Percentiles rank a stretch among this genome's conserved stretches.
These are phyloP conservation scores for Mortierella antarctica DNA, from an alignment of 192 early-diverging fungal species.

Conservation along the genomic window DNA sequence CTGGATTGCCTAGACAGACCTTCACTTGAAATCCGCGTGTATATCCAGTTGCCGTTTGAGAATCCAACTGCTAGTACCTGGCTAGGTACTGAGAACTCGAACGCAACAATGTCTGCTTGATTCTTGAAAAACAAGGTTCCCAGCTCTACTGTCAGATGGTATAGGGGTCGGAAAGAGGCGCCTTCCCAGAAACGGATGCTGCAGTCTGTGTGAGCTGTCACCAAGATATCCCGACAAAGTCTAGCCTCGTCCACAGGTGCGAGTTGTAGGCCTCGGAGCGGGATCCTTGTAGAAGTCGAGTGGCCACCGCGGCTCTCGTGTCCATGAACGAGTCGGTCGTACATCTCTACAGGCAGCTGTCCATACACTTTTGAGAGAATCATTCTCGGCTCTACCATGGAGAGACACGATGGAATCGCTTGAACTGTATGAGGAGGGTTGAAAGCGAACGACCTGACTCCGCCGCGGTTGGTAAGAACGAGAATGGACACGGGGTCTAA, in stretches of 20 bases:
- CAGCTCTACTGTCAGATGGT: slow-evolving; percentile 48
- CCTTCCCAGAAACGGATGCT: slow-evolving; percentile 61
- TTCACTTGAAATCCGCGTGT: slow-evolving; percentile 7
- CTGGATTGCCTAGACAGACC: slow-evolving; percentile 18
- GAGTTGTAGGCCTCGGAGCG: slow-evolving; percentile 52
- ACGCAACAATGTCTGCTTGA: slow-evolving; percentile 24
- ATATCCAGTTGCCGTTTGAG: slow-evolving; percentile 44
- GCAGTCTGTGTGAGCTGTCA: slow-evolving; percentile 53
- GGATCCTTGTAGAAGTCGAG: slow-evolving; percentile 31
- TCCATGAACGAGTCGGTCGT: slow-evolving; percentile 24
- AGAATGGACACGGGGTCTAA: slow-evolving; percentile 54
- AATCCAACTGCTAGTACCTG: slow-evolving; percentile 51
- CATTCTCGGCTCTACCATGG: slow-evolving; percentile 47
- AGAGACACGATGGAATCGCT: slow-evolving; percentile 49
- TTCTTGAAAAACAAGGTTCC: slow-evolving; percentile 30
- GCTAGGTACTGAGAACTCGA: slow-evolving; percentile 46
- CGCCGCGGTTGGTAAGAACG: slow-evolving; percentile 49
- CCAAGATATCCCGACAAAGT: slow-evolving; percentile 55
- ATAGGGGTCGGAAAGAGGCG: slow-evolving; percentile 56
- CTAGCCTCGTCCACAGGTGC: slow-evolving; percentile 44
- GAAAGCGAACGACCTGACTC: slow-evolving; percentile 40
- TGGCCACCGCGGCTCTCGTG: background rate
- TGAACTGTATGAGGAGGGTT: slow-evolving; percentile 36
- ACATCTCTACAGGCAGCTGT: slow-evolving; percentile 26
- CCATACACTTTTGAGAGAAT: slow-evolving; percentile 41